Conservation (phyloP, 2,329 filamentous ascomycete species). For the Hypoxylon sp. region DNA sequence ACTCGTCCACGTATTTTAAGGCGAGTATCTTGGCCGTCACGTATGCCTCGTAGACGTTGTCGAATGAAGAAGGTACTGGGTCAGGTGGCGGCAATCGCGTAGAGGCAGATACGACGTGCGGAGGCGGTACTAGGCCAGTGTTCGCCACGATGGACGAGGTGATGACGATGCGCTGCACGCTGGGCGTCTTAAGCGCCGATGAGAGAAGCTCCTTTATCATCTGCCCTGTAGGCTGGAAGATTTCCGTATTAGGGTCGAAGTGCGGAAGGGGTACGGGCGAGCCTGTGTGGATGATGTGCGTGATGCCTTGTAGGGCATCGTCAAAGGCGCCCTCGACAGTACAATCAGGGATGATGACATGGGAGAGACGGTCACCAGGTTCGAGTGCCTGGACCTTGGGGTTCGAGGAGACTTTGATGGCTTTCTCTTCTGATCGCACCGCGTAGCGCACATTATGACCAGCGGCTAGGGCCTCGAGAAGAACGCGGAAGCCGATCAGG, state of each 20-base stretch:
- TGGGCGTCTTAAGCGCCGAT: slow-evolving; percentile 46
- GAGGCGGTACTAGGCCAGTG: slow-evolving; percentile 25
- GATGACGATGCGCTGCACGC: slow-evolving; percentile 48
- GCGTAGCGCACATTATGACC: slow-evolving; percentile 50
- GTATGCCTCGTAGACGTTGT: slow-evolving; percentile 43
- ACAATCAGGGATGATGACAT: slow-evolving; percentile 47
- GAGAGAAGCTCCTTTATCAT: slow-evolving; percentile 39
- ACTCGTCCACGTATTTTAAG: slow-evolving; percentile 45
- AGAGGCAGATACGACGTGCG: slow-evolving; percentile 39
- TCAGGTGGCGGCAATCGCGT: slow-evolving; percentile 44
- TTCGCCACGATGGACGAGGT: slow-evolving; percentile 51
- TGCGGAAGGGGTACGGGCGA: slow-evolving; percentile 44
- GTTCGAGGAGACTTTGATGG: slow-evolving; percentile 45
- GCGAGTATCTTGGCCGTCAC: slow-evolving; percentile 44
- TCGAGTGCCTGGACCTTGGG: slow-evolving; percentile 43
- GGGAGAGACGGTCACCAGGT: slow-evolving; percentile 43
- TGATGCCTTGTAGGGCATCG: slow-evolving; percentile 46
- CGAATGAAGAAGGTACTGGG: slow-evolving; percentile 40
- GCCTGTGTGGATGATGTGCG: slow-evolving; percentile 50
- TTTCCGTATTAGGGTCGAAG: slow-evolving; percentile 39
- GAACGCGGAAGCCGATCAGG: slow-evolving; percentile 51
- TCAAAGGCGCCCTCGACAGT: slow-evolving; percentile 48
- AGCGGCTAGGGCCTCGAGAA: slow-evolving; percentile 46
- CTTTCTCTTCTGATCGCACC: slow-evolving; percentile 49
- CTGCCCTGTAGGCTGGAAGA: slow-evolving; percentile 47